Evolutionary conservation across 225 moss, liverwort and hornwort species (phyloP).

Genomic region (Asterella californica): DNA sequence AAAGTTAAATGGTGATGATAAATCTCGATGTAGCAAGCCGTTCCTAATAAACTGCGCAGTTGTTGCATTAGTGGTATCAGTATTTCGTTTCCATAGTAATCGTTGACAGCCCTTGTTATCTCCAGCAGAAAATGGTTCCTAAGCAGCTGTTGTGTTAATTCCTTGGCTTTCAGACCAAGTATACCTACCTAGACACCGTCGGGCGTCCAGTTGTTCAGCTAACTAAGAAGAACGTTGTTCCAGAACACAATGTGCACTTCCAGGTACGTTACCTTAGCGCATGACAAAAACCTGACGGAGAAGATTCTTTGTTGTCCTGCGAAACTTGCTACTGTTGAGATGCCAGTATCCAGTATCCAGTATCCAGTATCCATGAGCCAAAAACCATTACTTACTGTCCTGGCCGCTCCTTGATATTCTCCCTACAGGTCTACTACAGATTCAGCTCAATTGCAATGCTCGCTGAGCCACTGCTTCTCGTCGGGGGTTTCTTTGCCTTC

Average conservation of each 20-base stretch:
- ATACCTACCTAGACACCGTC: conserved; percentile 85
- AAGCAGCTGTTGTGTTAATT: background rate
- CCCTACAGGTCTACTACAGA: conserved; percentile 63
- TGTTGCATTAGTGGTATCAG: background rate
- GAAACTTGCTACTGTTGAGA: background rate
- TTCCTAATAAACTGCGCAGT: background rate
- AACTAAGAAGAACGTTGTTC: conserved; percentile 64
- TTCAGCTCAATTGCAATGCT: conserved; percentile 68
- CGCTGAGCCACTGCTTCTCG: conserved; percentile 78
- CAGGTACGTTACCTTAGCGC: conserved; percentile 37
- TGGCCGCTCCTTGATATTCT: background rate
- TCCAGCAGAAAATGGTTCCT: background rate
- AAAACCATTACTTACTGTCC: background rate
- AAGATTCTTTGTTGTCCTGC: too few relatives aligned
- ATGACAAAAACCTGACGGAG: too few relatives aligned
- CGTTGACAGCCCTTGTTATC: background rate
- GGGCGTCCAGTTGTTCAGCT: conserved; percentile 69
- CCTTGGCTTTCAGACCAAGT: conserved; percentile 49
- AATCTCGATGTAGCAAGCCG: background rate
- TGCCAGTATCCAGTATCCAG: too few relatives aligned
- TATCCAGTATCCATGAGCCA: too few relatives aligned
- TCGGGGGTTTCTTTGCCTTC: conserved; percentile 64
- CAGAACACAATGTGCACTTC: conserved; percentile 76
- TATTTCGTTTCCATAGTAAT: background rate
- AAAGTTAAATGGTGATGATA: background rate